Evolutionary conservation across 306 rosid species (phyloP).

Genomic region (Fragaria vesca): DNA sequence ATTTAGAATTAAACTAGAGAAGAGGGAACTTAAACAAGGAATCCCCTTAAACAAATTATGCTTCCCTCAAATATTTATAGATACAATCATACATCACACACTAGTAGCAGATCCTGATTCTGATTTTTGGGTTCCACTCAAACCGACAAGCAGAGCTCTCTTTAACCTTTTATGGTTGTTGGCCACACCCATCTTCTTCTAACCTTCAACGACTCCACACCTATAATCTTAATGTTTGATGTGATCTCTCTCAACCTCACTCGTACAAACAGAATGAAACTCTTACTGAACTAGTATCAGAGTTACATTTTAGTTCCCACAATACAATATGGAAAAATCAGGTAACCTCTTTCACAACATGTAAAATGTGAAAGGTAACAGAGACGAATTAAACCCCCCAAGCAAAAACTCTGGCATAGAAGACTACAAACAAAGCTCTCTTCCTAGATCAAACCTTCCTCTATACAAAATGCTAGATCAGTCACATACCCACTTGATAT

Average conservation of each 20-base stretch:
- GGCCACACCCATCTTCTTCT: conserved; percentile 55
- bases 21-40: conserved; percentile 14
- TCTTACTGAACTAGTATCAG: conserved; percentile 24
- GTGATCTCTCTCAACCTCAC: conserved; percentile 35
- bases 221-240: conserved; percentile 39
- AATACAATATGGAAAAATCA: conserved; percentile 38
- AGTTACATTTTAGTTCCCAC: conserved; percentile 46
- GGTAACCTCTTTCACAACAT: conserved; percentile 41
- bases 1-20: conserved; percentile 26
- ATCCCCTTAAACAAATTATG: conserved; percentile 19
- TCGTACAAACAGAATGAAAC: conserved; percentile 19
- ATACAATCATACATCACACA: conserved; percentile 68
- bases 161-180: conserved; percentile 55
- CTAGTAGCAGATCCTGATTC: conserved; percentile 70
- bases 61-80: conserved; percentile 32
- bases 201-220: conserved; percentile 61
- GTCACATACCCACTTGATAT: conserved; percentile 37
- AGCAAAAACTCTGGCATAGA: conserved; percentile 38
- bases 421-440: conserved; percentile 18
- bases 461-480: conserved; percentile 64
- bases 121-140: conserved; percentile 78
- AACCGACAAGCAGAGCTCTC: conserved; percentile 54
- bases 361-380: conserved; percentile 45
- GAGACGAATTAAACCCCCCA: conserved; percentile 29
- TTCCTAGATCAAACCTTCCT: conserved; percentile 47